Percentiles rank a stretch among this genome's conserved stretches.
Conservation (phyloP, 129 eudicot genomes). For the Flaveria sonorensis region DNA sequence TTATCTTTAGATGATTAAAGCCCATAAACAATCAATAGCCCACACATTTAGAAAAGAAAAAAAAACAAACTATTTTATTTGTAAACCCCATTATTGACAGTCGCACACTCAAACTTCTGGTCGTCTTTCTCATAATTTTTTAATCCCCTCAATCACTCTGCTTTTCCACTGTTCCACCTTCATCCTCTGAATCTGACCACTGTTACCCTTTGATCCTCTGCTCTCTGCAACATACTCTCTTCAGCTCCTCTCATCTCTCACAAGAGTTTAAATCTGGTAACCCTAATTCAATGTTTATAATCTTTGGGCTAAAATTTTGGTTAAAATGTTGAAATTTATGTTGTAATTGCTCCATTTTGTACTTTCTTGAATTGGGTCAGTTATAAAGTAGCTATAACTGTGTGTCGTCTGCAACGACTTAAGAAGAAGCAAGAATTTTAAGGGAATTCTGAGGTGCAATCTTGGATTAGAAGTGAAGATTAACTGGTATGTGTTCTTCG, state of each 20-base stretch:
- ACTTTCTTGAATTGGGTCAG: neutral
- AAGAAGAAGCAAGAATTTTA: too few relatives aligned
- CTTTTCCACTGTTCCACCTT: neutral
- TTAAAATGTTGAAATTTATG: neutral
- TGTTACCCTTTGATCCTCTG: neutral
- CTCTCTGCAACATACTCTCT: neutral
- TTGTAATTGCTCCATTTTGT: neutral
- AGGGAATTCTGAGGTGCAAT: too few relatives aligned
- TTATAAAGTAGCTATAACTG: too few relatives aligned
- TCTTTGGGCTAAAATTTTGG: neutral
- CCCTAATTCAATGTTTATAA: neutral
- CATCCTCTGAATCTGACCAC: slow-evolving; percentile 1
- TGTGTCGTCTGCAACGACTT: too few relatives aligned
- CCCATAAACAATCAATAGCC: too few relatives aligned
- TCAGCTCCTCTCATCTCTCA: neutral
- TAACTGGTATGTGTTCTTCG: too few relatives aligned
- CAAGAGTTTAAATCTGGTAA: neutral
- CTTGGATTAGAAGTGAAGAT: too few relatives aligned
- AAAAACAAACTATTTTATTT: too few relatives aligned
- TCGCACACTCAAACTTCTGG: neutral
- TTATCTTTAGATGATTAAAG: too few relatives aligned
- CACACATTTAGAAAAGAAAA: too few relatives aligned
- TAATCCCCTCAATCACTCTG: neutral
- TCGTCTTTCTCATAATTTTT: neutral
- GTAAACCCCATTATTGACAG: too few relatives aligned